phyloP scores from a whole-genome alignment of 805 yeast species.

The Monosporozyma siamensis region DNA sequence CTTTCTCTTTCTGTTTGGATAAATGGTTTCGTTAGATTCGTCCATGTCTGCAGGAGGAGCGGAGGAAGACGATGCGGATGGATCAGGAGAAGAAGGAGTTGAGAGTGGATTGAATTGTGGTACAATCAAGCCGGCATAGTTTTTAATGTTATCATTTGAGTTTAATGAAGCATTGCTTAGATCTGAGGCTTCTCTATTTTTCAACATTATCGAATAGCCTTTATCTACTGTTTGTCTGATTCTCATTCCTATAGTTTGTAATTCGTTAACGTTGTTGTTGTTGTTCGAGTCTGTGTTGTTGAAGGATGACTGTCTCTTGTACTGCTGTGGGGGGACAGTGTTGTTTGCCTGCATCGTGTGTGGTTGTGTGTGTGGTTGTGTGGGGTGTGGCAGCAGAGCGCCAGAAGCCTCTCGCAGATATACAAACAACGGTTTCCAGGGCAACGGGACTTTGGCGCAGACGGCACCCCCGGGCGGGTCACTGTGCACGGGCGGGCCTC shows the following conservation, averaged over 20 bases:
- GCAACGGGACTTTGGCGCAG: background rate
- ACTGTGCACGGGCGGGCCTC: too few relatives aligned
- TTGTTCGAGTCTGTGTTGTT: background rate
- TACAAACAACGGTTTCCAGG: background rate
- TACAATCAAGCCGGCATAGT: constrained; percentile 18
- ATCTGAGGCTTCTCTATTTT: background rate
- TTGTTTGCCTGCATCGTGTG: background rate
- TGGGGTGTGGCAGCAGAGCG: background rate
- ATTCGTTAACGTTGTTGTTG: constrained; percentile 18
- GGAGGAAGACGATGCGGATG: too few relatives aligned
- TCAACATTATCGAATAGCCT: constrained; percentile 37
- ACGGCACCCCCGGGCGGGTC: background rate
- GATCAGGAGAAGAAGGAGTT: constrained; percentile 4
- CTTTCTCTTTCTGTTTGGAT: constrained; percentile 4
- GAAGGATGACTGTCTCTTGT: background rate
- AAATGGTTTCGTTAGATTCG: background rate
- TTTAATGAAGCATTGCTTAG: constrained; percentile 2
- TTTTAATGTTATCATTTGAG: constrained; percentile 10
- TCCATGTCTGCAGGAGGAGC: too few relatives aligned
- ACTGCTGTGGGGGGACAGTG: background rate
- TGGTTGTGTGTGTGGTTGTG: background rate
- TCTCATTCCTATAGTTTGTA: constrained; percentile 60
- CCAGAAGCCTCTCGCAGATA: background rate
- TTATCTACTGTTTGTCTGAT: constrained; percentile 58
- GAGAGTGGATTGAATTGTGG: constrained; percentile 15